A percentile compares a stretch with the other conserved stretches of the same genome.
These are phyloP conservation scores for Mycena haematopus DNA, from an alignment of 768 basidiomycete species.

Conservation along the genomic window DNA sequence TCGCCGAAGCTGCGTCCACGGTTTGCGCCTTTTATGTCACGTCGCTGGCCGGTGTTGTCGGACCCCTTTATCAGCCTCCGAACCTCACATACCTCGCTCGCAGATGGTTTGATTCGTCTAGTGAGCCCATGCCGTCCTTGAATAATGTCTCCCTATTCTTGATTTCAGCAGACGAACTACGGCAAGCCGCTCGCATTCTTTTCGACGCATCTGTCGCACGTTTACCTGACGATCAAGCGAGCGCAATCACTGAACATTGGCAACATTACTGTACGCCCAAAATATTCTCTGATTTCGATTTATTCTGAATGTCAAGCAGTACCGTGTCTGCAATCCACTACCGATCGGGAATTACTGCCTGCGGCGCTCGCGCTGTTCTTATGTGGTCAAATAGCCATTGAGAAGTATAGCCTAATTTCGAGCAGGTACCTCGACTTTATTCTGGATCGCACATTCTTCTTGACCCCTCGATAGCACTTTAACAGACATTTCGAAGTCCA, in stretches of 20 bases:
- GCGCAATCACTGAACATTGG: slow-evolving; percentile 63
- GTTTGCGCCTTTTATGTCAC: slow-evolving; percentile 84
- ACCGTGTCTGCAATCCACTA: slow-evolving; percentile 65
- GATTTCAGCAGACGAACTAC: slow-evolving; percentile 65
- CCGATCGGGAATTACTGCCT: slow-evolving; percentile 60
- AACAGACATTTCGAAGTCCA: slow-evolving; percentile 84
- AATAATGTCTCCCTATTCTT: slow-evolving; percentile 6
- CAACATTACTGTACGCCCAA: slow-evolving; percentile 62
- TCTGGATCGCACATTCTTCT: not conserved
- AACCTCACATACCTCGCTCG: slow-evolving; percentile 75
- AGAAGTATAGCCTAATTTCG: slow-evolving; percentile 79
- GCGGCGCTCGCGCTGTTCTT: slow-evolving; percentile 80
- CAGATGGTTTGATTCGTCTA: slow-evolving; percentile 77
- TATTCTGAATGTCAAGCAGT: slow-evolving; percentile 45
- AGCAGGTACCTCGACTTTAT: slow-evolving; percentile 55
- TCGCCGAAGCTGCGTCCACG: slow-evolving; percentile 70
- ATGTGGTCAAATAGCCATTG: slow-evolving; percentile 82
- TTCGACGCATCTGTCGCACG: slow-evolving; percentile 79
- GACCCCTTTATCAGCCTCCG: slow-evolving; percentile 66
- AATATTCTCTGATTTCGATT: not conserved
- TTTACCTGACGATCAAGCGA: slow-evolving; percentile 72
- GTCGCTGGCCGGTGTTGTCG: slow-evolving; percentile 68
- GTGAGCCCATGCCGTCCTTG: slow-evolving; percentile 47
- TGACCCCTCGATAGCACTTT: slow-evolving; percentile 59
- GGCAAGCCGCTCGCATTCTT: slow-evolving; percentile 75